Percentiles rank a stretch among this genome's conserved stretches.
Conservation (phyloP, 2,329 filamentous ascomycete species). For the Huntiella abstrusa region DNA sequence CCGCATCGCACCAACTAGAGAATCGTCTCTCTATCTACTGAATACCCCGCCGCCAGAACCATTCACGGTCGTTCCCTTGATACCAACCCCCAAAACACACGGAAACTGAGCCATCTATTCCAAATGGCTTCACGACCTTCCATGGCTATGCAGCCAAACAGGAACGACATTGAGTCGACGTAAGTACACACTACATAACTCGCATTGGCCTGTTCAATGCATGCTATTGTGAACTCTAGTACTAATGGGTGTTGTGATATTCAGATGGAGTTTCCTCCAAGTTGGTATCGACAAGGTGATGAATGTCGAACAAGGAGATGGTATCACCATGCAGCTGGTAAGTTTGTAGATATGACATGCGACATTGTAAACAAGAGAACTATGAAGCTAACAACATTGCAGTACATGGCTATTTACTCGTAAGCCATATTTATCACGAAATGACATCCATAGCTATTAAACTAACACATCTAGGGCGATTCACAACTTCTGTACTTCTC, state of each 20-base stretch:
- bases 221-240: background rate
- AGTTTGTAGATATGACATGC: conserved; percentile 16
- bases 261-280: conserved; percentile 78
- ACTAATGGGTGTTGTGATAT: background rate
- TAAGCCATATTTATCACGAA: conserved; percentile 19
- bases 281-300: conserved; percentile 82
- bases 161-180: conserved; percentile 40
- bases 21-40: no score
- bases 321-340: conserved; percentile 82
- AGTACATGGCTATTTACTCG: conserved; percentile 97
- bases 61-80: no score
- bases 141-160: conserved; percentile 36
- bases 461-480: conserved; percentile 42
- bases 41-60: no score
- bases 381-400: conserved; percentile 10
- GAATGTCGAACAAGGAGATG: conserved; percentile 63
- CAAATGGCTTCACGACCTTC: conserved; percentile 11
- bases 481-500: conserved; percentile 97
- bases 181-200: conserved; percentile 15
- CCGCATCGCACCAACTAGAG: no score
- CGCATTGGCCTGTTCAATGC: background rate
- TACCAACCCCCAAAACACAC: background rate
- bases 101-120: background rate
- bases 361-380: background rate
- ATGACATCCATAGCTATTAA: background rate